Evolutionary conservation across 768 basidiomycete species (phyloP), one percentile per base, ranked within the genome.

Genomic region (Paxillus ammoniavirescens): DNA sequence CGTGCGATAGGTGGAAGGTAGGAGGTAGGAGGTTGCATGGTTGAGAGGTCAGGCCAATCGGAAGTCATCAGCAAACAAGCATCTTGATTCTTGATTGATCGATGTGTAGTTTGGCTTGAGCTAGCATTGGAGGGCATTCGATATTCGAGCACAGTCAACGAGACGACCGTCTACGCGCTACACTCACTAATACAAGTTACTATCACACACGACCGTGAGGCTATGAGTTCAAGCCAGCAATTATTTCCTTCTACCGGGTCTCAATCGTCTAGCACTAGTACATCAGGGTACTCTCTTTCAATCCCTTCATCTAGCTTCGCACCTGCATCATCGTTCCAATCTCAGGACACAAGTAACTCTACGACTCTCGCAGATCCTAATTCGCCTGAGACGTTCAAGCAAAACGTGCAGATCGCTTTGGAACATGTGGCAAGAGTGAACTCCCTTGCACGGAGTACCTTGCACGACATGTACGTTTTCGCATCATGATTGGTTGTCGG

Each of bases 311-410:
- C 58, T 26, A 49, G 50, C 52, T 47, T 55, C 37, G 8, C 42
- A 36, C 48, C 54, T 17, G 47, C 45, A 3, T 46, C 62, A 14
- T 49, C 58, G 7, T 70, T 62, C 13, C 57, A 68, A n/a, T 70
- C 69, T 14, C 70, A 71, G 50, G 66, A 65, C 14, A 63, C 66
- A 18, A 54, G 48, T 6, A 36, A 42, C 14, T 49, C 52, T 2
- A 14, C 56, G 10, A 55, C 60, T 1, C 65, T 72, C 46, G 55
- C 52, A 6, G 85, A 87, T 54, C 79, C 77, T 14, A 86, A 81
- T 54, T 82, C 84, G 21, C 80, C 82, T 14, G 82, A 80, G 26
- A 52, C 75, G n/a, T 84, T 89, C 73, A 83, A 81, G 56, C 79
- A 81, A 47, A 83, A 82, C 62, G 55, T 84, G 1, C 75, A 75